Conservation (phyloP, 2,329 filamentous ascomycete genomes). For the Bipolaris bicolor region DNA sequence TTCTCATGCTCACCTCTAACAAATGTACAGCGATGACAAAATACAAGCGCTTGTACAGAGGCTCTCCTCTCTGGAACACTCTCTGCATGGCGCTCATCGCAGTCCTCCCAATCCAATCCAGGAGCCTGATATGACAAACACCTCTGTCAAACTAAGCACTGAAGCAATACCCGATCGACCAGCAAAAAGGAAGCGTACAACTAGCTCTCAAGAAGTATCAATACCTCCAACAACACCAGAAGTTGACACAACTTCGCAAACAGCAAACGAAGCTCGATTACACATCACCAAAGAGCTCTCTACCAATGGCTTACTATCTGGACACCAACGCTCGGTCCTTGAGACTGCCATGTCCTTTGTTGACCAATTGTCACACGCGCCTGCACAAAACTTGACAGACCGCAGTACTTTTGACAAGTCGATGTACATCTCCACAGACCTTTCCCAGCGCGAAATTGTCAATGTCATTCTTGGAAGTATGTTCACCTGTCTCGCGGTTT, state of each 20-base stretch:
- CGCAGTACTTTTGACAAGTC: conserved; percentile 34
- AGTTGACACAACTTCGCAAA: conserved; percentile 27
- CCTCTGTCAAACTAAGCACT: conserved; percentile 3
- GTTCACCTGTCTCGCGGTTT: not conserved
- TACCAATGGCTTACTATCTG: conserved; percentile 32
- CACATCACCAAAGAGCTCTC: conserved; percentile 41
- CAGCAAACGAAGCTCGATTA: conserved; percentile 32
- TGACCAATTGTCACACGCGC: conserved; percentile 36
- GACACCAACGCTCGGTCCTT: conserved; percentile 38
- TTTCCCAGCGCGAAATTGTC: conserved; percentile 35
- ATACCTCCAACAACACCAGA: conserved; percentile 22
- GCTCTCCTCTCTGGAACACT: conserved; percentile 35
- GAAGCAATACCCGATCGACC: conserved; percentile 22
- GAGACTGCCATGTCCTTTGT: conserved; percentile 41
- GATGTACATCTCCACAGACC: conserved; percentile 32
- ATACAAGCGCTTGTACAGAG: conserved; percentile 39
- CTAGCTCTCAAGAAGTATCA: conserved; percentile 18
- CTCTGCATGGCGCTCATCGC: conserved; percentile 23
- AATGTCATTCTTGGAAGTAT: conserved; percentile 36
- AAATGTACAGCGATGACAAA: conserved; percentile 32
- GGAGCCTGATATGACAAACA: conserved; percentile 4
- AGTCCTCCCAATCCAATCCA: conserved; percentile 7
- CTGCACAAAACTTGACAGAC: conserved; percentile 29
- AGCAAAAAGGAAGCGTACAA: conserved; percentile 29
- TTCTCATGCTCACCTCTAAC: not conserved